phyloP scores from a whole-genome alignment of 208 protist genomes.

The Phytomonas serpens region DNA sequence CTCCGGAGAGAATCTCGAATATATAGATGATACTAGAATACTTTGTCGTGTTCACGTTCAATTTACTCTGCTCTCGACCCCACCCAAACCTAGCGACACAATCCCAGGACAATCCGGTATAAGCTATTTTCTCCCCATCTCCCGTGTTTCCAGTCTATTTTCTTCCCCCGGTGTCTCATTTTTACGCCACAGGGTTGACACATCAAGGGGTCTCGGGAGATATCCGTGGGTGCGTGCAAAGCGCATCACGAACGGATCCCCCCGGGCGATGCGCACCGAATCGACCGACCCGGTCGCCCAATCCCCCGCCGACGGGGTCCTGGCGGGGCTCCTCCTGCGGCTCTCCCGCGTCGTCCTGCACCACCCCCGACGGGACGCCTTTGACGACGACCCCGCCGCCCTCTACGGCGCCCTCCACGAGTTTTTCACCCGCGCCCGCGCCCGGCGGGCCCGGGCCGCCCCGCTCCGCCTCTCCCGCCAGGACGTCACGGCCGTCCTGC shows the following conservation, averaged over 20 bases:
- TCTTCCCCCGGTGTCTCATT: neutral
- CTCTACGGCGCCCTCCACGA: constrained; percentile 39
- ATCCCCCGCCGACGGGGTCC: neutral
- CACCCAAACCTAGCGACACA: neutral
- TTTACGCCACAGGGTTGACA: neutral
- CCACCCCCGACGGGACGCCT: constrained; percentile 17
- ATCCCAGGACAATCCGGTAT: neutral
- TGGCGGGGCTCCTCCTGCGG: constrained; percentile 34
- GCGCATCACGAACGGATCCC: neutral
- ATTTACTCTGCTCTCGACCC: neutral
- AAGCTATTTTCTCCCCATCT: constrained; percentile 2
- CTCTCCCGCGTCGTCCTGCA: constrained; percentile 44
- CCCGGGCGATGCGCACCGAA: neutral
- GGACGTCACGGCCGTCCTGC: constrained; percentile 12
- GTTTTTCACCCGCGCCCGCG: constrained; percentile 30
- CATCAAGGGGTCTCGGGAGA: neutral
- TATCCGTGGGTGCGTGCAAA: neutral
- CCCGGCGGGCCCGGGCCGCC: constrained; percentile 15
- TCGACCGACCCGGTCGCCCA: neutral
- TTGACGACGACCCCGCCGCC: constrained; percentile 11
- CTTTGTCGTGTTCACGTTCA: neutral
- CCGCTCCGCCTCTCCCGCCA: constrained; percentile 11
- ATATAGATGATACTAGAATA: neutral
- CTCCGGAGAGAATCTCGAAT: neutral
- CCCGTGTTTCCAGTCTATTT: neutral